These are phyloP conservation scores for Phycomyces nitens DNA, from an alignment of 192 early-diverging fungal species.

Conservation along the genomic window DNA sequence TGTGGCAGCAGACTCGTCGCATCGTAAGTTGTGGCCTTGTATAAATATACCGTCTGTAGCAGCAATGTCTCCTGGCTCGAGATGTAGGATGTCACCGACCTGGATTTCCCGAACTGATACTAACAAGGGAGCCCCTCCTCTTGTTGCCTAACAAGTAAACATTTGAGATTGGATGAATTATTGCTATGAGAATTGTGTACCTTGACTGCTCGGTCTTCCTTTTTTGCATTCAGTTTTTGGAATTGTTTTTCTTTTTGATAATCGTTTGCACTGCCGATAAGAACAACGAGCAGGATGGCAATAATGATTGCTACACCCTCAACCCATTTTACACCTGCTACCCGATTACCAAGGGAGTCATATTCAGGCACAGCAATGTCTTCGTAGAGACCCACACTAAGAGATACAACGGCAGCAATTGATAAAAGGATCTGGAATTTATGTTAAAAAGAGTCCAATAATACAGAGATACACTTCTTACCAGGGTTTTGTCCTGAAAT, in stretches of 20 bases:
- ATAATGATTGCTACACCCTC: constrained; percentile 84
- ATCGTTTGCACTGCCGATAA: constrained; percentile 79
- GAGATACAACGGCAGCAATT: constrained; percentile 74
- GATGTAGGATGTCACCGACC: constrained; percentile 84
- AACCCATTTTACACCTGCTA: constrained; percentile 75
- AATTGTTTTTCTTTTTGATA: constrained; percentile 87
- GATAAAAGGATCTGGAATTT: constrained; percentile 47
- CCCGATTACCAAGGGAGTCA: constrained; percentile 29
- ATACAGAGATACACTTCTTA: no score
- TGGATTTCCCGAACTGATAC: constrained; percentile 77
- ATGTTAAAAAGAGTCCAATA: no score
- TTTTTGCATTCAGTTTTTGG: constrained; percentile 77
- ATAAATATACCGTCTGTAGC: constrained; percentile 91
- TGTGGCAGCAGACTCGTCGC: constrained; percentile 92
- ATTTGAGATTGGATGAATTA: background rate
- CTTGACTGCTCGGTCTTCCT: constrained; percentile 77
- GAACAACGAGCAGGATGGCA: constrained; percentile 72
- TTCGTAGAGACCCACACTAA: constrained; percentile 81
- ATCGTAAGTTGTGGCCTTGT: constrained; percentile 75
- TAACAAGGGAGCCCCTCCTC: constrained; percentile 63
- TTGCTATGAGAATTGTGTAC: constrained; percentile 13
- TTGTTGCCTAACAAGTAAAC: constrained; percentile 47
- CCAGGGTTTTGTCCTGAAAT: constrained; percentile 75
- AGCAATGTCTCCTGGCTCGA: constrained; percentile 92
- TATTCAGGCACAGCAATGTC: constrained; percentile 56